Conservation (phyloP, 768 basidiomycete species). For the Lanmaoa pseudosensibilis region DNA sequence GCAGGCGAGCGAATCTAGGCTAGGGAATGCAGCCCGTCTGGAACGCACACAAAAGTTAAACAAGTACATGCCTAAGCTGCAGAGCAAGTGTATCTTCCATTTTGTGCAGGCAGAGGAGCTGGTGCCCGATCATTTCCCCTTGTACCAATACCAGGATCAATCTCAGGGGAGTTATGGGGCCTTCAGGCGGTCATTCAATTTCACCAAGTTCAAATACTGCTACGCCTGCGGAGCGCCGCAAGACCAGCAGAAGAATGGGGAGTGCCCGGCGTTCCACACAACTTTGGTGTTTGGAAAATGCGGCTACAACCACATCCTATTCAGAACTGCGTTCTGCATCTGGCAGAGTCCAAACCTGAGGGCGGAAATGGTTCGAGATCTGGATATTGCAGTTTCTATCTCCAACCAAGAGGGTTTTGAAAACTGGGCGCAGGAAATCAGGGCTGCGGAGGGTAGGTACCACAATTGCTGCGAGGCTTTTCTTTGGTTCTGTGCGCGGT, state of each 20-base stretch:
- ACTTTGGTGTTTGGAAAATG: slow-evolving; percentile 1
- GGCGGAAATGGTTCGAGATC: background rate
- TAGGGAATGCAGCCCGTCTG: too few species aligned
- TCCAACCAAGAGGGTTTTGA: background rate
- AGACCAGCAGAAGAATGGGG: background rate
- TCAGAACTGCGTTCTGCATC: background rate
- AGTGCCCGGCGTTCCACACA: background rate
- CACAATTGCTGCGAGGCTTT: slow-evolving; percentile 2
- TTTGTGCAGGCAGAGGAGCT: too few species aligned
- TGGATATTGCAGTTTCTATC: background rate
- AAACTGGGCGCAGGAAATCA: background rate
- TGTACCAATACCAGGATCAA: too few species aligned
- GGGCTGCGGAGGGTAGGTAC: background rate
- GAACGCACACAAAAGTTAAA: too few species aligned
- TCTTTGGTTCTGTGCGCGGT: slow-evolving; percentile 2
- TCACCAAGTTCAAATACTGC: background rate
- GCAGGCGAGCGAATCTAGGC: too few species aligned
- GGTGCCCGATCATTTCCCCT: too few species aligned
- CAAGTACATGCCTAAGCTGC: too few species aligned
- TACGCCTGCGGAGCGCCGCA: background rate
- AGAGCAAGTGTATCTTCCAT: too few species aligned
- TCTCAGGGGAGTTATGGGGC: too few species aligned
- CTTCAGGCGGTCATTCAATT: too few species aligned
- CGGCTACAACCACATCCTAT: background rate
- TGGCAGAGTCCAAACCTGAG: background rate